Evolutionary conservation across 2,329 filamentous ascomycete species (phyloP).

Genomic region (Verticillium zaregamsianum): DNA sequence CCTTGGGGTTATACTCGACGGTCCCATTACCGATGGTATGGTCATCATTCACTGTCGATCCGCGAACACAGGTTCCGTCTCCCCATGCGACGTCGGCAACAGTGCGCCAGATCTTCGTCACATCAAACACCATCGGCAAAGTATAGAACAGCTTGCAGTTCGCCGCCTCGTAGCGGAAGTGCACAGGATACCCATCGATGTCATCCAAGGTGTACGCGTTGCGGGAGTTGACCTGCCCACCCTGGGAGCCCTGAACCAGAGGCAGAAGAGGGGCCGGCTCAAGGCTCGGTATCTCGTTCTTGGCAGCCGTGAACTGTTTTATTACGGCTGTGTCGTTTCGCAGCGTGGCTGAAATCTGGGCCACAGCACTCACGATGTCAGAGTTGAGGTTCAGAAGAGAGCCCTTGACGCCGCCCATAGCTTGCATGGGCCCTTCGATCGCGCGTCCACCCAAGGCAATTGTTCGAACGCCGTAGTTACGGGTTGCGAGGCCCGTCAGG

Average conservation of each 20-base stretch:
- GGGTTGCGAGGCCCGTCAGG: conserved; percentile 51
- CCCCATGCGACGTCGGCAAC: conserved; percentile 33
- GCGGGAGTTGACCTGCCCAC: conserved; percentile 33
- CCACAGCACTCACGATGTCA: conserved; percentile 5
- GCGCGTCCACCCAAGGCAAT: conserved; percentile 56
- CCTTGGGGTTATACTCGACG: not conserved
- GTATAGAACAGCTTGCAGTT: conserved; percentile 56
- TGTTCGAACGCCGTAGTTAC: conserved; percentile 47
- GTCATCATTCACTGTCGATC: conserved; percentile 9
- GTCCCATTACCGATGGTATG: conserved; percentile 8
- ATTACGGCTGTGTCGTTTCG: conserved; percentile 2
- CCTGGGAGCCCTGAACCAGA: conserved; percentile 36
- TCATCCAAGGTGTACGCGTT: conserved; percentile 25
- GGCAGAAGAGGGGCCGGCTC: conserved; percentile 6
- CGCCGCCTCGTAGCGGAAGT: conserved; percentile 54
- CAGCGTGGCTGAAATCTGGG: conserved; percentile 23
- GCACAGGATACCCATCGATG: conserved; percentile 36
- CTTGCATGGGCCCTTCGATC: conserved; percentile 45
- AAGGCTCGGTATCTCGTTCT: conserved; percentile 2
- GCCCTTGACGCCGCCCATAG: conserved; percentile 56
- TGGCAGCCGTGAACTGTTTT: not conserved
- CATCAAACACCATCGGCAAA: conserved; percentile 40
- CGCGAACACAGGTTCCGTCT: conserved; percentile 23
- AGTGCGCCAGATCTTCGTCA: conserved; percentile 42
- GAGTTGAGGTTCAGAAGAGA: not conserved